These are phyloP conservation scores for Botrytis fragariae DNA, from an alignment of 2,329 filamentous ascomycete species.

Conservation along the genomic window DNA sequence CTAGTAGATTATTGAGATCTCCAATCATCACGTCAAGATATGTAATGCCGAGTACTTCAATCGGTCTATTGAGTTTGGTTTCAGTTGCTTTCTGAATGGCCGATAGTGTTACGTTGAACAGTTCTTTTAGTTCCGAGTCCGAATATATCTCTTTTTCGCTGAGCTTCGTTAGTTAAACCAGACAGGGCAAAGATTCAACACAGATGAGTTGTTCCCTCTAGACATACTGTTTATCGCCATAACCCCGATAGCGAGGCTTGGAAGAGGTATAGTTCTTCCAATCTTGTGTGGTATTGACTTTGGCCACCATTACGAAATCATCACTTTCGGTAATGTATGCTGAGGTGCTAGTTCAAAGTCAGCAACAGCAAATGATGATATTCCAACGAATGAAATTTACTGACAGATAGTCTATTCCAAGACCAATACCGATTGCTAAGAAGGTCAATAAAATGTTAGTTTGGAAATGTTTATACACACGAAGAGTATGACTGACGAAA, in stretches of 20 bases:
- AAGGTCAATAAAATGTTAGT: neutral
- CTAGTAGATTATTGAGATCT: neutral
- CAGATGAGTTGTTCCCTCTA: neutral
- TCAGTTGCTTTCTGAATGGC: neutral
- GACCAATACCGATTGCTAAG: neutral
- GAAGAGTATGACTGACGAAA: neutral
- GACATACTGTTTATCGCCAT: neutral
- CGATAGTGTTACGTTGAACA: neutral
- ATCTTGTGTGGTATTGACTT: neutral
- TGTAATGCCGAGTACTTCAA: neutral
- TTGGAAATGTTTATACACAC: neutral
- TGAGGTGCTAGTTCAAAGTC: neutral
- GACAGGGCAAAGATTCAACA: neutral
- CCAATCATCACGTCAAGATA: neutral
- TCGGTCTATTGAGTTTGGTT: neutral
- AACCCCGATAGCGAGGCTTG: neutral
- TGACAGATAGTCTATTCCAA: neutral
- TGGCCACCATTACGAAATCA: neutral
- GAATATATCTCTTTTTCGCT: neutral
- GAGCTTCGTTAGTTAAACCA: neutral
- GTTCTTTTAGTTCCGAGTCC: neutral
- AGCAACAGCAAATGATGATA: neutral
- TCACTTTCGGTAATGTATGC: conserved; percentile 2
- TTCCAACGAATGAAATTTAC: neutral
- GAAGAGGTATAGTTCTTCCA: neutral